Evolutionary conservation across 768 basidiomycete species (phyloP), one percentile per base, ranked within the genome.

Genomic region (Suillus fuscotomentosus): DNA sequence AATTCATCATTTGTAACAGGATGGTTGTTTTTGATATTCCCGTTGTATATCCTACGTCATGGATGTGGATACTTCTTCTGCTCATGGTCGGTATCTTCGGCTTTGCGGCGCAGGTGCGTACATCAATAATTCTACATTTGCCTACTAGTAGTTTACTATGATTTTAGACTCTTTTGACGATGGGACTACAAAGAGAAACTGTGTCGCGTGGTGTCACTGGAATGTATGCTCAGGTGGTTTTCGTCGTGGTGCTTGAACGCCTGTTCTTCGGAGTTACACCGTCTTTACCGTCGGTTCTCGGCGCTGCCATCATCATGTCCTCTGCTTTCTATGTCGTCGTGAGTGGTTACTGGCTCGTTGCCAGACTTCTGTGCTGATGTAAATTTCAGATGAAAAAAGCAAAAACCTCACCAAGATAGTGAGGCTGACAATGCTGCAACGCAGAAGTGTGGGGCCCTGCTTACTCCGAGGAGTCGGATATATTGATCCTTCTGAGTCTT

Each of bases 261-360:
- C 67, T 89, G 39, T 81, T 91, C 67, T 91, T 93, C 74, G 78
- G 84, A 57, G 81, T 81, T 2, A 72, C 76, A 5, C 90, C 90
- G 0, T 83, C 88, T 2, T 68, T 80, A 4, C 76, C 90, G 27
- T 89, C 88, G 2, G 69, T 88, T 7, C 66, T 87, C 8, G 92
- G 92, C 3, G 87, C 86, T 1, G 41, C 79, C 7, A 84, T 92
- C 64, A 94, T 92, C 68, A 75, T 91, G 42, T 67, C 78, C 1
- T 82, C 86, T 14, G 90, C 90, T 0, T 65, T 88, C 27, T 91
- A 85, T 70, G 84, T 89, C 39, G 89, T 86, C 7, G 89, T 92
- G 73, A 67, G 84, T 75, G 17, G 11, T 36, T 5, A 2, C 20
- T n/a, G 5, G 31, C 20, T 54, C 10, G 24, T 24, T 42, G 10